Evolutionary conservation across 768 basidiomycete species (phyloP), one percentile per base, ranked within the genome.

Genomic region (Pleurotus citrinopileatus): DNA sequence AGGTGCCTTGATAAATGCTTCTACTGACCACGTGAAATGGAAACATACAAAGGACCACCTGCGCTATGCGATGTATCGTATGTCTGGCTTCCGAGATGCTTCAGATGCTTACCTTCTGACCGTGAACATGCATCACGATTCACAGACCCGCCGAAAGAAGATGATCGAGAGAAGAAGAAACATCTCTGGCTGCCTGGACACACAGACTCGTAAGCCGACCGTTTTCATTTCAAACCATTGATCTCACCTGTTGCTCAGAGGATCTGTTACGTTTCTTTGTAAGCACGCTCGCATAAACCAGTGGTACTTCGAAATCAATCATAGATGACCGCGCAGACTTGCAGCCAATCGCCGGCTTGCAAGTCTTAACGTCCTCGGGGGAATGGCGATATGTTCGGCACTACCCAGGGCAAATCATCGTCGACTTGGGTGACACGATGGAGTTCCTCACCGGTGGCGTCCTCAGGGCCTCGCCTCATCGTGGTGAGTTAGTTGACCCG

Each of bases 31-130:
- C 40, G 47, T 59, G 44, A 40, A 48, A 45, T 59, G 58, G 58
- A 56, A 43, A 36, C 58, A 56, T 32, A 59, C 37, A 34, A 59
- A 59, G 40, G 58, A 56, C 37, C 58, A 56, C 34, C 40, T 59
- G 43, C 55, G 58, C 29, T 59, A 59, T 43, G 58, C 55, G 15
- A 56, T 59, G 52, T 59, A 59, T 56, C 58, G 58, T 59, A 42
- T 51, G 58, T 53, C 17, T n/a, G 20, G 7, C 32, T 34, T 34
- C 32, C 7, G 7, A 34, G 32, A 13, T 34, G 6, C 27, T 22
- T 20, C n/a, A n/a, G n/a, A n/a, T n/a, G n/a, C n/a, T 2, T 37
- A 47, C 17, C 36, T 27, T 9, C 37, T 46, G 26, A 36, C 26
- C 22, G 42, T 29, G 15, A 28, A 46, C 10, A 44, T 44, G 29